Conservation (phyloP, 129 eudicot genomes). For the Pulicaria dysenterica region DNA sequence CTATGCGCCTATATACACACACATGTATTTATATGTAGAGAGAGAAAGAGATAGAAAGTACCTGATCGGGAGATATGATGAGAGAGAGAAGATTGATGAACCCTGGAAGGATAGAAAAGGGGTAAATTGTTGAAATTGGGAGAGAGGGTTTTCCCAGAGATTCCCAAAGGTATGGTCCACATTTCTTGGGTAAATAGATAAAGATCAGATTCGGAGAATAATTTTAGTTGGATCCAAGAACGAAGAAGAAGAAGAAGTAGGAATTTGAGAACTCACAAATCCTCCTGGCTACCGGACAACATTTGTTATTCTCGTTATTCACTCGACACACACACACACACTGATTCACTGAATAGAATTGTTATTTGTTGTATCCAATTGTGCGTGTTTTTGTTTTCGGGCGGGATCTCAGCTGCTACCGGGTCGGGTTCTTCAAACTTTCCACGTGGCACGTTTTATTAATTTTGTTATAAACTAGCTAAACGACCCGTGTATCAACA, state of each 20-base stretch:
- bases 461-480: too few relatives aligned
- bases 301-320: slow-evolving; percentile 22
- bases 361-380: slow-evolving; percentile 13
- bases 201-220: not conserved
- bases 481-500: too few relatives aligned
- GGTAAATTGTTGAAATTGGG: slow-evolving; percentile 44
- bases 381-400: slow-evolving; percentile 15
- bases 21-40: not conserved
- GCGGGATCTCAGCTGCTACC: not conserved
- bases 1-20: not conserved
- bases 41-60: slow-evolving; percentile 5
- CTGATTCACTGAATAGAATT: slow-evolving; percentile 8
- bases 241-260: slow-evolving; percentile 6
- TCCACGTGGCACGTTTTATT: too few relatives aligned
- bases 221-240: slow-evolving; percentile 14
- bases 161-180: slow-evolving; percentile 58
- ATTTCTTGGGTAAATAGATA: slow-evolving; percentile 39
- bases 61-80: slow-evolving; percentile 41
- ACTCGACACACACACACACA: slow-evolving; percentile 31
- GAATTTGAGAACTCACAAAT: not conserved
- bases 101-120: slow-evolving; percentile 34
- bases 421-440: slow-evolving; percentile 7
- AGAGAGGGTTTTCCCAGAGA: slow-evolving; percentile 32
- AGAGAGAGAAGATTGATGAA: slow-evolving; percentile 34
- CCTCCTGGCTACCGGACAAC: slow-evolving; percentile 28